Base-by-base conservation (phyloP, 2,329 filamentous ascomycete species). In the Rasamsonia emersonii region DNA sequence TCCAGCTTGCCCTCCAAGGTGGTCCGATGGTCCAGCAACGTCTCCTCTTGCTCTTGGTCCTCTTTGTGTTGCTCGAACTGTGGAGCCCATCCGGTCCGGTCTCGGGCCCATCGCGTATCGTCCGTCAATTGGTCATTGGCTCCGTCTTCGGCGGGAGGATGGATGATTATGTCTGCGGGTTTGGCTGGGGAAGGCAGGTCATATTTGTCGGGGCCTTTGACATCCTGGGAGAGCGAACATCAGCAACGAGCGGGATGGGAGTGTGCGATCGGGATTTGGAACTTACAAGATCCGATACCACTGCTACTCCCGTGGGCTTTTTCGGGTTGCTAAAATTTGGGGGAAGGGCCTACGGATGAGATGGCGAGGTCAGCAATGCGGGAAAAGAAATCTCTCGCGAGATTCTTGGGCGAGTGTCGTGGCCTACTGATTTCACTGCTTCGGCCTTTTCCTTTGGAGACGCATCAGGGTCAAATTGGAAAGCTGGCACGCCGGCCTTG, bases 401-500 rank as follows among this genome's bases (percentile, higher is more conserved):
- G 4, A 18, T 3, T 14, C 28, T 10, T 20, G n/a, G n/a, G n/a
- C n/a, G n/a, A n/a, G n/a, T n/a, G n/a, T n/a, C n/a, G n/a, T 9
- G 27, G 70, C 80, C 49, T 70, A 93, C 86, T 53, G 79, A 74
- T 69, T 73, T 69, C 14, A 82, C 79, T 54, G 88, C 83, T 18
- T 80, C 80, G 39, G 74, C 79, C 67, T 98, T 98, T 59, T 93
- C 72, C 55, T 86, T 84, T 1, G 81, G 72, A 25, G 71, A 79
- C 24, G 86, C 88, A 65, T 94, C 65, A 1, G 91, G 86, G 53
- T 98, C 74, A 63, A 96, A 98, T 40, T 79, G 75, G 55, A 83
- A 91, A 42, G 86, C 88, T 18, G 79, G 65, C 15, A 82, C 75
- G 24, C 91, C 91, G 9, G 81, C 84, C 49, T 82, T 80, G 50